phyloP scores from a whole-genome alignment of 345 rosid genomes.

The Garcia nutans region DNA sequence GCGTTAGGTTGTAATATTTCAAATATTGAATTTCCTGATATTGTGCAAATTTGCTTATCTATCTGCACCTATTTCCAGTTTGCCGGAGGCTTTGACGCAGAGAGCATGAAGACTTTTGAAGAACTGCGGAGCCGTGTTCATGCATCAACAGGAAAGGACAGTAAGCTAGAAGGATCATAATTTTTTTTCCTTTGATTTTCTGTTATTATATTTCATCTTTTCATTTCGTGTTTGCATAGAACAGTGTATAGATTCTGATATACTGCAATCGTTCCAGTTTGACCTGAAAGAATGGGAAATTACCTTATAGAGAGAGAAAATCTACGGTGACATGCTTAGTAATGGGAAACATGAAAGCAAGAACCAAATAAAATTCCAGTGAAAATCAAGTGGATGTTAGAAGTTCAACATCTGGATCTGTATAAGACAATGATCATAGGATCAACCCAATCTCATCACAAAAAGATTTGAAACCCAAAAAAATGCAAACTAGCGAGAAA shows the following conservation, averaged over 20 bases:
- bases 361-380: background rate
- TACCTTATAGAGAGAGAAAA: background rate
- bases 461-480: background rate
- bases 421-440: background rate
- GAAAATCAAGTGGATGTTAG: too few relatives aligned
- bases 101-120: constrained; percentile 98
- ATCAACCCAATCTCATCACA: background rate
- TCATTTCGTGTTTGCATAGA: constrained; percentile 9
- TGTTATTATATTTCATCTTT: constrained; percentile 25
- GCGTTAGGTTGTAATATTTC: background rate
- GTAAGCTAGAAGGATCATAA: constrained; percentile 35
- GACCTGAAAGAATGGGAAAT: constrained; percentile 1
- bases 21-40: background rate
- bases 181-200: constrained; percentile 8
- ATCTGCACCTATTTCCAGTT: constrained; percentile 49
- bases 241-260: constrained; percentile 9
- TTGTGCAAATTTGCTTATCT: background rate
- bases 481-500: background rate
- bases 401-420: too few relatives aligned
- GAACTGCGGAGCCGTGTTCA: constrained; percentile 74
- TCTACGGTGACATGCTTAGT: background rate
- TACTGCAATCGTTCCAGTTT: constrained; percentile 11
- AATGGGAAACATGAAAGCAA: background rate
- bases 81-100: constrained; percentile 97
- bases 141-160: constrained; percentile 48